Evolutionary conservation across 345 rosid species (phyloP).

Genomic region (Capsella bursapastoris): DNA sequence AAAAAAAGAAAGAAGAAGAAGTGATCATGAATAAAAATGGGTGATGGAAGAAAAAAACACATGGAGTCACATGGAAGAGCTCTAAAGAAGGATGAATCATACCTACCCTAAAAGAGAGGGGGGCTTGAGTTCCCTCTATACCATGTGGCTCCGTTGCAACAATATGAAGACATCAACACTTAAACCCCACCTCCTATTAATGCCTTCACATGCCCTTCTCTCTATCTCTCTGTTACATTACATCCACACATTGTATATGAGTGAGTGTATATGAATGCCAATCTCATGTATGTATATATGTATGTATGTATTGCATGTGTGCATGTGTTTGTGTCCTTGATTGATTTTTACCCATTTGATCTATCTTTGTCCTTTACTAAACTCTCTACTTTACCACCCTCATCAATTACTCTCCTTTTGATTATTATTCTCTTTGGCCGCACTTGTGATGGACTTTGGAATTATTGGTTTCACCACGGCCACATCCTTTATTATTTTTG

Average conservation of each 20-base stretch:
- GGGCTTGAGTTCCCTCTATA: constrained; percentile 31
- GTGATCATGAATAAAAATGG: constrained; percentile 12
- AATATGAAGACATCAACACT: constrained; percentile 42
- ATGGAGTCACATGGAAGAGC: constrained; percentile 46
- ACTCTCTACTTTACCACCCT: constrained; percentile 5
- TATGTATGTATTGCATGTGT: constrained; percentile 14
- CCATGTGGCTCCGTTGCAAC: constrained; percentile 41
- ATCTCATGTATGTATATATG: constrained; percentile 23
- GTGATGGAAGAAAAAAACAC: constrained; percentile 35
- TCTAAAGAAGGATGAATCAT: constrained; percentile 38
- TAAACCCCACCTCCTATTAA: constrained; percentile 44
- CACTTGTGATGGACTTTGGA: constrained; percentile 14
- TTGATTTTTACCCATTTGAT: constrained; percentile 27
- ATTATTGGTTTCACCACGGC: constrained; percentile 8
- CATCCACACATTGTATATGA: constrained; percentile 23
- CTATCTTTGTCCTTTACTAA: constrained; percentile 1
- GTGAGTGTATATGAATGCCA: constrained; percentile 6
- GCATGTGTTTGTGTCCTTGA: constrained; percentile 38
- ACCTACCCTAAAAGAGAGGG: constrained; percentile 43
- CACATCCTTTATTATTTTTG: background rate
- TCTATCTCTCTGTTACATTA: constrained; percentile 12
- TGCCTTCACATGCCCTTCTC: constrained; percentile 40
- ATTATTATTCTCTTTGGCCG: constrained; percentile 16
- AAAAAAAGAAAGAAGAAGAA: background rate
- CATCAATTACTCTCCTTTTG: constrained; percentile 15